A percentile compares a stretch with the other conserved stretches of the same genome.
Evolutionary conservation across 2,329 filamentous ascomycete genomes (phyloP).

Genomic region (Hypoxylon sp.): DNA sequence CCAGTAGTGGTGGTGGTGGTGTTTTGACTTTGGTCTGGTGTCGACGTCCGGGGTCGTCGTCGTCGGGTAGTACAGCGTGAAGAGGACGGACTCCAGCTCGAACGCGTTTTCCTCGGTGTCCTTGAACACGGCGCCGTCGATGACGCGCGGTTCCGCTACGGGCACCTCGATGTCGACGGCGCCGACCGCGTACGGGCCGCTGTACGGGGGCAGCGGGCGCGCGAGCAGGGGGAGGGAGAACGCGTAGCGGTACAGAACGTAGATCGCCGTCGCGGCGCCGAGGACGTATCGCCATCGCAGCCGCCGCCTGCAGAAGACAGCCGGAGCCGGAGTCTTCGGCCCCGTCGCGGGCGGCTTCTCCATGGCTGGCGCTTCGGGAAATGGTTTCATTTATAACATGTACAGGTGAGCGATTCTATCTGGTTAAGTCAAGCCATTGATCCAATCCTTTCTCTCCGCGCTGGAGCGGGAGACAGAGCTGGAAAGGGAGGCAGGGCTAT

Average conservation of each 20-base stretch:
- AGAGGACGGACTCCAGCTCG: constrained; percentile 60
- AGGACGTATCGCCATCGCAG: constrained; percentile 52
- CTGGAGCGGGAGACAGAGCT: background rate
- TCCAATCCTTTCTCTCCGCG: background rate
- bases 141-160: constrained; percentile 43
- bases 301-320: constrained; percentile 50
- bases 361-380: constrained; percentile 41
- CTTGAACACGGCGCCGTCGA: constrained; percentile 55
- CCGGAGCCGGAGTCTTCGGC: constrained; percentile 27
- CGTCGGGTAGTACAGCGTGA: constrained; percentile 63
- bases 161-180: constrained; percentile 59
- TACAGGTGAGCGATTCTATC: background rate
- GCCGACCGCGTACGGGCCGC: constrained; percentile 59
- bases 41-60: constrained; percentile 46
- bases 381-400: constrained; percentile 42
- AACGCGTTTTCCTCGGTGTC: constrained; percentile 56
- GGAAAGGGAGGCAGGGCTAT: background rate
- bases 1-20: too few species aligned
- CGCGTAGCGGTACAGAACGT: constrained; percentile 56
- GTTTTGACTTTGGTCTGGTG: constrained; percentile 42
- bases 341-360: constrained; percentile 19
- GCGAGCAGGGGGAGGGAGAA: constrained; percentile 58
- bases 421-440: constrained; percentile 4
- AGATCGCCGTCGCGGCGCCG: constrained; percentile 48
- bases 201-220: constrained; percentile 58